Percentiles rank a stretch among this genome's conserved stretches.
Conservation (phyloP, 495 filamentous ascomycete species). For the Immersiella caudata region DNA sequence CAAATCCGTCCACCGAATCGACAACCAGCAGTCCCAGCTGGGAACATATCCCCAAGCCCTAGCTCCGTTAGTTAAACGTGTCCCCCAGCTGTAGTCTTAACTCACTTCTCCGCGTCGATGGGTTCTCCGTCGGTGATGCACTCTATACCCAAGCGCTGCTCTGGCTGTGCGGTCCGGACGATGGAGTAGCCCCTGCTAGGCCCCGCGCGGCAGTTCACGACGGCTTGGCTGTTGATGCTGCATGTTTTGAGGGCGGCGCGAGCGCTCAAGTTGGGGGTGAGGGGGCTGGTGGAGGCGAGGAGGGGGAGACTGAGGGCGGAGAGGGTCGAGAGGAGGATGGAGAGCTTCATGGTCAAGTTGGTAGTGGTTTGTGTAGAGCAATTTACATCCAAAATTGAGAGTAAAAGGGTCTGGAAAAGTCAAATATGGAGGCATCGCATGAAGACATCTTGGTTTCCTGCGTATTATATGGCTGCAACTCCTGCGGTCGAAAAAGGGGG, state of each 20-base stretch:
- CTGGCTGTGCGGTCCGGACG: background rate
- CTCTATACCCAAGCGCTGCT: background rate
- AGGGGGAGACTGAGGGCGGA: too few relatives aligned
- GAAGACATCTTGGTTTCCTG: background rate
- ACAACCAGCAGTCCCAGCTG: conserved; percentile 12
- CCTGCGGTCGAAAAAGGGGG: background rate
- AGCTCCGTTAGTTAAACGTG: too few relatives aligned
- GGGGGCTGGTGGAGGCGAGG: background rate
- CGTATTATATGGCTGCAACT: background rate
- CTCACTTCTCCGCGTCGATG: conserved; percentile 10
- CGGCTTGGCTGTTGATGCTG: background rate
- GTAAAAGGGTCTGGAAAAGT: too few relatives aligned
- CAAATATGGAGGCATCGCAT: too few relatives aligned
- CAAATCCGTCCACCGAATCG: conserved; percentile 11
- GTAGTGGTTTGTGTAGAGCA: background rate
- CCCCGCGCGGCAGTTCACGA: conserved; percentile 8
- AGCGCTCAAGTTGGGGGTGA: background rate
- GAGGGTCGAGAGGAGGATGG: background rate
- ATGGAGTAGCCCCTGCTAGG: background rate
- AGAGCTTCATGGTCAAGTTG: background rate
- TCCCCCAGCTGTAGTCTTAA: background rate
- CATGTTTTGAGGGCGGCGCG: background rate
- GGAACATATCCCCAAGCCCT: conserved; percentile 13
- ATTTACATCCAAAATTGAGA: too few relatives aligned
- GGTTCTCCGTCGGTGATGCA: conserved; percentile 3